Evolutionary conservation across 208 protist genomes (phyloP).

Genomic region (Crithidia fasciculata): DNA sequence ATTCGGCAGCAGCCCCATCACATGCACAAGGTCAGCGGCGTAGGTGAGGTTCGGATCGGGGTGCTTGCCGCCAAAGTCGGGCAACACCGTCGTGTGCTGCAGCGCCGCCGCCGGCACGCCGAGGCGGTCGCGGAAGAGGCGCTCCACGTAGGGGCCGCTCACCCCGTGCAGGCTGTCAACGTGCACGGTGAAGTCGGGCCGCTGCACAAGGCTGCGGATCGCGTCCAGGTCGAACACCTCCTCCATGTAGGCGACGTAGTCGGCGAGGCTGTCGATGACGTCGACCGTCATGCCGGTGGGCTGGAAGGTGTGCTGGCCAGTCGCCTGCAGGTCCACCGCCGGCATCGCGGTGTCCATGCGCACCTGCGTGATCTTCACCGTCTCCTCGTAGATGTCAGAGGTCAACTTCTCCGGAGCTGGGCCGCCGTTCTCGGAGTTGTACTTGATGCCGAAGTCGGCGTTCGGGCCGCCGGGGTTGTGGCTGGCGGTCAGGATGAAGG

Average conservation of each 20-base stretch:
- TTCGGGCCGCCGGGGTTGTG: slow-evolving; percentile 98
- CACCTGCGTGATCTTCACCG: slow-evolving; percentile 74
- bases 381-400: slow-evolving; percentile 92
- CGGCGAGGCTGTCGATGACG: slow-evolving; percentile 92
- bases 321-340: slow-evolving; percentile 63
- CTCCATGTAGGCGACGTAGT: slow-evolving; percentile 93
- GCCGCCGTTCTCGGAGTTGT: slow-evolving; percentile 97
- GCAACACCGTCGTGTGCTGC: slow-evolving; percentile 60
- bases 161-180: slow-evolving; percentile 96
- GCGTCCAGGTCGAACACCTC: slow-evolving; percentile 94
- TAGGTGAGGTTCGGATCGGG: slow-evolving; percentile 99
- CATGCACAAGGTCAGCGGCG: slow-evolving; percentile 92
- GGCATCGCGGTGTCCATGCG: slow-evolving; percentile 56
- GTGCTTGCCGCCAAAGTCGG: slow-evolving; percentile 96
- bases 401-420: slow-evolving; percentile 96
- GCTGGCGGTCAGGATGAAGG: slow-evolving; percentile 97
- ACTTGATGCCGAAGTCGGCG: slow-evolving; percentile 99
- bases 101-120: slow-evolving; percentile 68
- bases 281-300: slow-evolving; percentile 70
- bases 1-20: slow-evolving; percentile 84
- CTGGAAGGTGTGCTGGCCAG: slow-evolving; percentile 57
- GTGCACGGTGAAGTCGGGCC: slow-evolving; percentile 86
- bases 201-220: slow-evolving; percentile 75
- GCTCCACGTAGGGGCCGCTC: slow-evolving; percentile 93
- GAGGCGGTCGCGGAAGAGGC: slow-evolving; percentile 93